A percentile compares a stretch with the other conserved stretches of the same genome.
phyloP scores from a whole-genome alignment of 257 asterid genomes.

The Nicotiana paniculata region DNA sequence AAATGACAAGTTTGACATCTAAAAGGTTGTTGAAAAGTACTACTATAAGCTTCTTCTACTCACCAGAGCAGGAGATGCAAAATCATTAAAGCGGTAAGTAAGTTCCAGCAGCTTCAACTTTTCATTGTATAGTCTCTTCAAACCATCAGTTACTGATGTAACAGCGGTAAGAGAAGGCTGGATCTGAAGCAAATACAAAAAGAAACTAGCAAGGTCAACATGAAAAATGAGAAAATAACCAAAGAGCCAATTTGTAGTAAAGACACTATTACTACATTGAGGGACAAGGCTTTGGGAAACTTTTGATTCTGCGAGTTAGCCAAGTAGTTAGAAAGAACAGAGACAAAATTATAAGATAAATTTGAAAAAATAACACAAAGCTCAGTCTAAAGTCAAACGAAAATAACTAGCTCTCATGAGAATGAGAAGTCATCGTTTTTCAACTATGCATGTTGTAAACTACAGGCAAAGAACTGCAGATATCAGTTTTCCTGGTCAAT shows the following conservation, averaged over 20 bases:
- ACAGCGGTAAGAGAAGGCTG: slow-evolving; percentile 44
- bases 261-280: background rate
- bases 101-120: slow-evolving; percentile 87
- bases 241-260: background rate
- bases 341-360: background rate
- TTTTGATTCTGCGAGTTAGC: background rate
- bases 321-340: background rate
- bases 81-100: slow-evolving; percentile 76
- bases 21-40: background rate
- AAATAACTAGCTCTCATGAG: background rate
- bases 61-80: slow-evolving; percentile 76
- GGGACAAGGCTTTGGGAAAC: background rate
- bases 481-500: background rate
- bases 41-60: slow-evolving; percentile 20
- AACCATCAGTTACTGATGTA: slow-evolving; percentile 82
- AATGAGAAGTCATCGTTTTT: background rate
- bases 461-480: background rate
- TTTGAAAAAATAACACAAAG: background rate
- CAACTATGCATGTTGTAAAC: background rate
- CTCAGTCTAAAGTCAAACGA: background rate
- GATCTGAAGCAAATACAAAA: slow-evolving; percentile 27
- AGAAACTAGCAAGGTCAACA: background rate
- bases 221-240: slow-evolving; percentile 1
- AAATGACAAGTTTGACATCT: background rate
- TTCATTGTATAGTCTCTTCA: slow-evolving; percentile 70